Percentiles rank a stretch among this genome's conserved stretches.
Conservation (phyloP, 208 protist species). For the Herpetomonas samuelpessoai region DNA sequence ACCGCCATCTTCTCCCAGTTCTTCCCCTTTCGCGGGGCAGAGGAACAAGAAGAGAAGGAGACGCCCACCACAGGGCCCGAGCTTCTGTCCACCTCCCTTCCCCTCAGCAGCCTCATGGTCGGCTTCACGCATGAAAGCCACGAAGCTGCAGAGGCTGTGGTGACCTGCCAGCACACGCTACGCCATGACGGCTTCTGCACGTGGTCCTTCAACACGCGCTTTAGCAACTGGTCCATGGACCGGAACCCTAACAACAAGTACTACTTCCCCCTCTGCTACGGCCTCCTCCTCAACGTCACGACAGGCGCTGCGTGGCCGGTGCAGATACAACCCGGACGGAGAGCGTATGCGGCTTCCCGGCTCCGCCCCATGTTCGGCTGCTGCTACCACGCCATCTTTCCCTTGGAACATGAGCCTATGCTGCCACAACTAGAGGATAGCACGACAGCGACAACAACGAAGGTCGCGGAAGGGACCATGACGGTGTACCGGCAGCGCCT, state of each 20-base stretch:
- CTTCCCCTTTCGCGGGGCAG: no score
- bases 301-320: conserved; percentile 28
- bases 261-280: conserved; percentile 24
- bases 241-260: conserved; percentile 12
- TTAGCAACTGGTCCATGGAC: conserved; percentile 23
- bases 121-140: neutral
- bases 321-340: conserved; percentile 19
- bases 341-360: conserved; percentile 15
- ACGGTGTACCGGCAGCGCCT: neutral
- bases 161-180: conserved; percentile 26
- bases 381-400: conserved; percentile 6
- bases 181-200: conserved; percentile 40
- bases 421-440: neutral
- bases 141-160: neutral
- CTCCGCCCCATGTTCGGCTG: conserved; percentile 9
- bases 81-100: neutral
- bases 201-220: conserved; percentile 36
- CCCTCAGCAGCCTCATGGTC: conserved; percentile 3
- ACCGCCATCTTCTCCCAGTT: conserved; percentile 30
- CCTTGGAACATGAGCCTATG: neutral
- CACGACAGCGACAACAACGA: neutral
- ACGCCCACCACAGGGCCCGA: no score
- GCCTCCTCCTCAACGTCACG: conserved; percentile 25
- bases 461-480: neutral
- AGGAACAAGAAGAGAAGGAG: no score